Evolutionary conservation across 106 monocot genomes (phyloP), one percentile per base, ranked within the genome.

Genomic region (Dendrobium chrysotoxum): DNA sequence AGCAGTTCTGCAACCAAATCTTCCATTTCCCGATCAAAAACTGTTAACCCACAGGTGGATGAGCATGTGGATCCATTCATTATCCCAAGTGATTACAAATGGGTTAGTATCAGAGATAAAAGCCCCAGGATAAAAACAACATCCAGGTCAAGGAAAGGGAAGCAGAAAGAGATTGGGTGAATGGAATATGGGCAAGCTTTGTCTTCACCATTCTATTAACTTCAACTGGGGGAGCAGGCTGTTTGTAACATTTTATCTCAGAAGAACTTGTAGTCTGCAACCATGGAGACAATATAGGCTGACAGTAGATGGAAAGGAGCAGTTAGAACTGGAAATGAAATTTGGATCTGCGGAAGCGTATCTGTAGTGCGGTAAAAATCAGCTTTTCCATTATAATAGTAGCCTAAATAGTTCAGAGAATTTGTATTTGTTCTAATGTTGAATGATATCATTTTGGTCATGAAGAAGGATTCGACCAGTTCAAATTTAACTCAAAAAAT

Each of bases 1-100:
- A 81, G 42, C 79, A 78, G n/a, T 44, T 75, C 81, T 13, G 31
- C 76, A 35, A 26, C 79, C 39, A 88, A 88, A 72, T 71, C 83
- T n/a, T 75, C 85, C 30, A 31, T 65, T 16, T 74, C 80, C 20
- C 47, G 84, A 72, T 79, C 90, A 38, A 92, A 89, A 75, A 86
- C 90, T 20, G 75, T 84, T 1, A 90, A 79, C 50, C 79, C 88
- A 0, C 86, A 86, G 80, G 57, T 78, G 5, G 76, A 71, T 9
- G 85, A 92, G 61, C 74, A 83, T 54, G 76, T 81, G 2, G 92
- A 95, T 40, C 88, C 95, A 0, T 95, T 95, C 38, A 54, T 83
- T 8, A 91, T 95, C 55, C 95, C 95, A 5, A 78, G 46, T 3
- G 87, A 92, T 58, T 95, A 90, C 79, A 82, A 81, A 25, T 95